Conservation (phyloP, 768 basidiomycete species). For the Butyriboletus loyo region DNA sequence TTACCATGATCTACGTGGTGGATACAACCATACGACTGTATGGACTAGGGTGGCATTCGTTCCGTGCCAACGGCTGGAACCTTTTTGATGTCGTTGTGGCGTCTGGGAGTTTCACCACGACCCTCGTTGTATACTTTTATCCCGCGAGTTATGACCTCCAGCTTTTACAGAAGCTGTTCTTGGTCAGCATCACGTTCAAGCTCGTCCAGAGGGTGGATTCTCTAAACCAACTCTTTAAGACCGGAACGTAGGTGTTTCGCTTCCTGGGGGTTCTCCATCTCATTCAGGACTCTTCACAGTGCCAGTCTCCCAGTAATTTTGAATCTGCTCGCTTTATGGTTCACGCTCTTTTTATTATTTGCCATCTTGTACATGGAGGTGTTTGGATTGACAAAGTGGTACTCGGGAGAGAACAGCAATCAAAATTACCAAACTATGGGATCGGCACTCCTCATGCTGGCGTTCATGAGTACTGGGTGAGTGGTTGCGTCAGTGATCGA, state of each 20-base stretch:
- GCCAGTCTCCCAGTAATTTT: slow-evolving; percentile 84
- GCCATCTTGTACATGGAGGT: slow-evolving; percentile 86
- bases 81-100: slow-evolving; percentile 83
- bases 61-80: slow-evolving; percentile 92
- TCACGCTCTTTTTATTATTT: slow-evolving; percentile 88
- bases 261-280: background rate
- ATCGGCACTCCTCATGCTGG: slow-evolving; percentile 81
- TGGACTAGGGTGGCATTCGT: slow-evolving; percentile 83
- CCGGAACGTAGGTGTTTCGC: slow-evolving; percentile 67
- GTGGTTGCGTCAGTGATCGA: slow-evolving; percentile 21
- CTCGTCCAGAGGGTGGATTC: slow-evolving; percentile 84
- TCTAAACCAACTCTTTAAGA: slow-evolving; percentile 95
- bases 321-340: slow-evolving; percentile 83
- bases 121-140: slow-evolving; percentile 62
- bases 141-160: slow-evolving; percentile 48
- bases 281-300: slow-evolving; percentile 35
- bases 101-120: slow-evolving; percentile 79
- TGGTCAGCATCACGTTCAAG: slow-evolving; percentile 92
- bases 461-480: slow-evolving; percentile 91
- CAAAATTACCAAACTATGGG: slow-evolving; percentile 81
- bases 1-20: slow-evolving; percentile 69
- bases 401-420: slow-evolving; percentile 59
- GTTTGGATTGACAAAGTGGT: slow-evolving; percentile 89
- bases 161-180: slow-evolving; percentile 85
- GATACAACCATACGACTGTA: slow-evolving; percentile 77